These are phyloP conservation scores for Curvularia verruculosa DNA, from an alignment of 2,329 filamentous ascomycete species.

Conservation along the genomic window DNA sequence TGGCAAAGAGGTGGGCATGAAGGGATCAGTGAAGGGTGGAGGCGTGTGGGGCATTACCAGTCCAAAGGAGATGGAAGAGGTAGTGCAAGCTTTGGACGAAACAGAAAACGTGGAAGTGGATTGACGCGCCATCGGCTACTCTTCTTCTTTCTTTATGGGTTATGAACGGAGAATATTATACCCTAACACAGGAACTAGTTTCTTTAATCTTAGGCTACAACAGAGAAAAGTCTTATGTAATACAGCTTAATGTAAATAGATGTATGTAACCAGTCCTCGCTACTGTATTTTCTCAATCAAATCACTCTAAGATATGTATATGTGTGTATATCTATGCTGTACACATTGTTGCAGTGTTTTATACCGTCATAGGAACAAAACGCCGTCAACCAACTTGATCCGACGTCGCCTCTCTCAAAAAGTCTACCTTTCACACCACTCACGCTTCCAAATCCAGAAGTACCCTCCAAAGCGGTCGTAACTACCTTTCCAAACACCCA, in stretches of 20 bases:
- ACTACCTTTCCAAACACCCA: conserved; percentile 25
- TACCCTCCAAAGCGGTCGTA: conserved; percentile 25
- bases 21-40: conserved; percentile 81
- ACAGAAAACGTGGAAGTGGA: conserved; percentile 47
- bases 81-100: conserved; percentile 54
- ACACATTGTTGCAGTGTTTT: neutral
- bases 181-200: conserved; percentile 1
- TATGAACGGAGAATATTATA: conserved; percentile 3
- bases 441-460: conserved; percentile 37
- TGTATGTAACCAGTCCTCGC: neutral
- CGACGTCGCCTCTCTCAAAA: no score
- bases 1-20: conserved; percentile 92
- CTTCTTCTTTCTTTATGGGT: neutral
- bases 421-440: conserved; percentile 20
- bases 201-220: neutral
- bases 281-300: neutral
- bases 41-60: conserved; percentile 92
- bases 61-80: conserved; percentile 63
- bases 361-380: neutral
- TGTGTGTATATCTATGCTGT: no score
- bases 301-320: neutral
- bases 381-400: neutral
- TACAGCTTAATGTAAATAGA: neutral
- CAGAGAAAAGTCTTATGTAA: neutral
- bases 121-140: neutral